These are phyloP conservation scores for Halophytophthora batemanensis DNA, from an alignment of 352 stramenopile species.

Conservation along the genomic window DNA sequence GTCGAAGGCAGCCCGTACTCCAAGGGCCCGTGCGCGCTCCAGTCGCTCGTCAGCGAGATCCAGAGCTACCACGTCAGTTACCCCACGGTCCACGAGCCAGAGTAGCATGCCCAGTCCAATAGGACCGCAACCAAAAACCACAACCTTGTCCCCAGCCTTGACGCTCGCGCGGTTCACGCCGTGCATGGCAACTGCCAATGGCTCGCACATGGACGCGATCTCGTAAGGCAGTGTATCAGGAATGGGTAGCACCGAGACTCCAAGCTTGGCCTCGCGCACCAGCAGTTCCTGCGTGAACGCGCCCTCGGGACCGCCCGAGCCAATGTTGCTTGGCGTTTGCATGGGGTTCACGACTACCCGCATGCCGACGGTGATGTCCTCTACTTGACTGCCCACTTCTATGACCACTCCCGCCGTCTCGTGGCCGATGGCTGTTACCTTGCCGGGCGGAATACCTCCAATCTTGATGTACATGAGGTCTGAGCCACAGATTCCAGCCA, in stretches of 20 bases:
- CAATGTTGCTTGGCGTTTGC: slow-evolving; percentile 25
- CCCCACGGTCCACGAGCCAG: slow-evolving; percentile 21
- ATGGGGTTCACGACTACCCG: slow-evolving; percentile 25
- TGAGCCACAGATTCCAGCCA: slow-evolving; percentile 24
- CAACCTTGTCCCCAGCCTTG: slow-evolving; percentile 22
- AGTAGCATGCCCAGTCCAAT: slow-evolving; percentile 24
- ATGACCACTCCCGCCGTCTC: slow-evolving; percentile 20
- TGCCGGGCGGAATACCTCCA: slow-evolving; percentile 19
- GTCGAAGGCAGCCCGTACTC: slow-evolving; percentile 17
- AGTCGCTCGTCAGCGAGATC: slow-evolving; percentile 21
- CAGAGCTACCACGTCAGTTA: slow-evolving; percentile 19
- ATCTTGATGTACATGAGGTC: slow-evolving; percentile 26
- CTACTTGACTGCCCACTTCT: slow-evolving; percentile 19
- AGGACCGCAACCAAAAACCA: slow-evolving; percentile 21
- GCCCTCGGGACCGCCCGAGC: slow-evolving; percentile 16
- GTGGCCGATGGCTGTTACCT: slow-evolving; percentile 21
- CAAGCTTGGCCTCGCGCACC: slow-evolving; percentile 21
- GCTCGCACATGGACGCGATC: slow-evolving; percentile 19
- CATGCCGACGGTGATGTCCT: slow-evolving; percentile 21
- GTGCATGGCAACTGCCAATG: slow-evolving; percentile 22
- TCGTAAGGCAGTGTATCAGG: slow-evolving; percentile 20
- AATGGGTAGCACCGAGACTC: slow-evolving; percentile 21
- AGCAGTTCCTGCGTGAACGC: slow-evolving; percentile 23
- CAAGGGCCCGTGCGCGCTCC: slow-evolving; percentile 16
- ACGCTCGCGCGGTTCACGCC: slow-evolving; percentile 22